Evolutionary conservation across 768 basidiomycete genomes (phyloP), one percentile per base, ranked within the genome.

Genomic region (Paxillus involutus): DNA sequence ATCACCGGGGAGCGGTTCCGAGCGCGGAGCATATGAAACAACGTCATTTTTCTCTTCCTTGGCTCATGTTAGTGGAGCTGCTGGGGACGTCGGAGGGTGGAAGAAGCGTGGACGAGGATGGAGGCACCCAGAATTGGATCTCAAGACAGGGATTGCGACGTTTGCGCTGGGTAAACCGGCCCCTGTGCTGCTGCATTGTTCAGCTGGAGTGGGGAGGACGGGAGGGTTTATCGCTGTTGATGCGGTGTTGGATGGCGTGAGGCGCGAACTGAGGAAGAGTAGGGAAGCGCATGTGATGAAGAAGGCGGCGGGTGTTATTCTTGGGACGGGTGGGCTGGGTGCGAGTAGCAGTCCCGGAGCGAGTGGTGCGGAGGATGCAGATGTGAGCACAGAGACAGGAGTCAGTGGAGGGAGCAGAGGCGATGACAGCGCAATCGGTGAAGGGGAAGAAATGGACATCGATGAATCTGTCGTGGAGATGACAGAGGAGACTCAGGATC

Each of bases 141-240:
- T 72, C 16, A 71, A 71, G 53, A 82, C 78, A 0, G 88, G 88
- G 0, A 73, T 89, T 47, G 78, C 80, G 16, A 67, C 75, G 50
- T 80, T 80, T 56, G 80, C 81, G 6, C 59, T 79, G 47, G 79
- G 77, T 6, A 67, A 55, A 42, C 51, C 59, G 13, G 71, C 80
- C 19, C 90, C 91, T 1, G 80, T 94, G 29, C 66, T 95, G 44
- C 69, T 95, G 58, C 93, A 95, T 67, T 95, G 95, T 66, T 94
- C 92, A 30, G 96, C 96, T 0, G 96, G 96, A 17, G 94, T 97
- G 6, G 96, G 96, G 0, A 81, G 96, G 40, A 98, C 96, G 0
- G 96, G 96, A 19, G 91, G 89, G 24, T 98, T 92, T 69, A 94
- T 98, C 64, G 85, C 91, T 8, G 83, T 96, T 1, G 91, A 94